Percentiles rank a stretch among this genome's conserved stretches.
These are phyloP conservation scores for Fusarium austroafricanum DNA, from an alignment of 2,329 filamentous ascomycete species.

Conservation along the genomic window DNA sequence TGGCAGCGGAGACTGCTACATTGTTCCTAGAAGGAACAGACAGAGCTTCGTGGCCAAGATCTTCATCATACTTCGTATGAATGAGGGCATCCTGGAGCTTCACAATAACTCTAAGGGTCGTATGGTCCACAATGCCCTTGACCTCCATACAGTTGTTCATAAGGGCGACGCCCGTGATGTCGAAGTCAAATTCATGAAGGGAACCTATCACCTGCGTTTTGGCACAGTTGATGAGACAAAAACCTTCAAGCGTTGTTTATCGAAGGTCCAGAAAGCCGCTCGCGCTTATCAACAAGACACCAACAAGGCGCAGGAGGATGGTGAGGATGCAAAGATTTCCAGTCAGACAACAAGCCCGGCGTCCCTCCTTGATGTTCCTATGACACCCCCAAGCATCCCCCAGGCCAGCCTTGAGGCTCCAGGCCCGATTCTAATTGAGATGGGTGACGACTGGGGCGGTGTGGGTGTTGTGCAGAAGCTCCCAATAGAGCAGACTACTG, in stretches of 20 bases:
- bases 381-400: too few species aligned
- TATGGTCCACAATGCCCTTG: conserved; percentile 34
- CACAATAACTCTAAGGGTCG: conserved; percentile 14
- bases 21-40: conserved; percentile 25
- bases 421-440: not conserved
- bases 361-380: not conserved
- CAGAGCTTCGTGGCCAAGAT: conserved; percentile 20
- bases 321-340: not conserved
- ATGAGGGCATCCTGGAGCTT: conserved; percentile 20
- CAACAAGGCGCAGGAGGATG: not conserved
- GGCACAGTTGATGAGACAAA: conserved; percentile 15
- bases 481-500: not conserved
- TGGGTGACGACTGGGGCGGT: not conserved
- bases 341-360: not conserved
- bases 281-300: not conserved
- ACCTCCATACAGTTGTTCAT: conserved; percentile 34
- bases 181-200: not conserved
- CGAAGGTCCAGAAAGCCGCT: conserved; percentile 18
- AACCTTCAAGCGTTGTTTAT: conserved; percentile 26
- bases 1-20: conserved; percentile 30
- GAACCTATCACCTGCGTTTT: conserved; percentile 38
- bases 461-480: too few species aligned
- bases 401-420: too few species aligned
- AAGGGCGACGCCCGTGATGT: conserved; percentile 42
- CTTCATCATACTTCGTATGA: conserved; percentile 31